Evolutionary conservation across 805 yeast genomes (phyloP).

Genomic region (Priceomyces castillae): DNA sequence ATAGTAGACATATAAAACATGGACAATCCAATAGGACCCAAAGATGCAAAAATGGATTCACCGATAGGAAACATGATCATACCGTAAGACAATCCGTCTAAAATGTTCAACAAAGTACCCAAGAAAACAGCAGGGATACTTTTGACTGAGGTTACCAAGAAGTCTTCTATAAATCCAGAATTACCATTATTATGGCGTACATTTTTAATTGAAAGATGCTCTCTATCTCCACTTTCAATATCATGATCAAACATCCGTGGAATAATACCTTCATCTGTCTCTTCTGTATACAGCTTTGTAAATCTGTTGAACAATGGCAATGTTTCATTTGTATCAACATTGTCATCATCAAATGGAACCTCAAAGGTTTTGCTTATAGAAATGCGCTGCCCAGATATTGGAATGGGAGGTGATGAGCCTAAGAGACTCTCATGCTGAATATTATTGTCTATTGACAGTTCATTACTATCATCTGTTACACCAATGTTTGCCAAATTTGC

Average conservation of each 20-base stretch:
- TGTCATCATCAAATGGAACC: conserved; percentile 3
- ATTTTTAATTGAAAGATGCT: conserved; percentile 5
- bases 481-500: conserved; percentile 58
- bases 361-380: conserved; percentile 2
- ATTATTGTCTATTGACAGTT: neutral
- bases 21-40: conserved; percentile 88
- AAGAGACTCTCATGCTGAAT: neutral
- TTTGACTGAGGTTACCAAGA: conserved; percentile 36
- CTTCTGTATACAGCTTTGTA: conserved; percentile 1
- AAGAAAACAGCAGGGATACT: conserved; percentile 79
- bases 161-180: conserved; percentile 10
- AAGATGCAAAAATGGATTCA: conserved; percentile 65
- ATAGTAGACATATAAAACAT: conserved; percentile 92
- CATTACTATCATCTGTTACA: conserved; percentile 37
- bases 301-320: conserved; percentile 4
- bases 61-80: conserved; percentile 96
- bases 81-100: conserved; percentile 94
- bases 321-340: neutral
- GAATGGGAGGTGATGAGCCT: conserved; percentile 19
- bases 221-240: conserved; percentile 5
- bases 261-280: neutral
- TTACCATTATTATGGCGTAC: conserved; percentile 1
- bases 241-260: conserved; percentile 3
- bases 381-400: conserved; percentile 9
- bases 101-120: conserved; percentile 79